Conservation (phyloP, 1,139 yeast genomes). For the Geotrichum phurueaensis region DNA sequence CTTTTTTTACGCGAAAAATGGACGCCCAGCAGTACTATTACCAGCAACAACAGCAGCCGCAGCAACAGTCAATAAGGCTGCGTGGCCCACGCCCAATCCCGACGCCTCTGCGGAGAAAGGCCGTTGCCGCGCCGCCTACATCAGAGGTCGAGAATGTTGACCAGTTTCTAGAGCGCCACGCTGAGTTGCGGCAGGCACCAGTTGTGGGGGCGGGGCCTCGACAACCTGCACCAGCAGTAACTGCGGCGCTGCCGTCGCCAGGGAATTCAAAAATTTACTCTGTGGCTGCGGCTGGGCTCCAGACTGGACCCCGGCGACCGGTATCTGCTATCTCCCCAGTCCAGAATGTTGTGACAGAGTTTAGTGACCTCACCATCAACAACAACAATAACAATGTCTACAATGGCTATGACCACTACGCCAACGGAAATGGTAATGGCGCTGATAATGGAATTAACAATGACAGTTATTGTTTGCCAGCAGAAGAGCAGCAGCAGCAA, state of each 20-base stretch:
- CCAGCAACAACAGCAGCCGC: background rate
- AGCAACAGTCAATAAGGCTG: background rate
- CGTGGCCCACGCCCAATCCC: background rate
- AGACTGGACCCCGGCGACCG: background rate
- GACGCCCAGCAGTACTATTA: background rate
- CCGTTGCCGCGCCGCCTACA: background rate
- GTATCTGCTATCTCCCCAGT: slow-evolving; percentile 1
- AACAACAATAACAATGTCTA: background rate
- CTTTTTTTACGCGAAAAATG: background rate
- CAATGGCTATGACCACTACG: background rate
- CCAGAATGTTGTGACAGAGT: background rate
- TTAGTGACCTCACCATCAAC: background rate
- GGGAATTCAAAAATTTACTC: too few species aligned
- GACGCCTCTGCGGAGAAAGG: background rate
- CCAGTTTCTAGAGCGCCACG: background rate
- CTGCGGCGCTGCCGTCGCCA: too few species aligned
- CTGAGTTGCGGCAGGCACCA: background rate
- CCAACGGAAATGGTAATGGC: too few species aligned
- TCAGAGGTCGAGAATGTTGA: background rate
- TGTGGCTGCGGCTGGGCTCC: background rate
- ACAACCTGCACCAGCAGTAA: background rate
- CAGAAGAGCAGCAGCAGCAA: background rate
- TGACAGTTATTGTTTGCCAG: background rate
- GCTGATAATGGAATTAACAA: background rate
- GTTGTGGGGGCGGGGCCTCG: background rate